A percentile compares a stretch with the other conserved stretches of the same genome.
Evolutionary conservation across 176 grass and related monocot genomes (phyloP).

Genomic region (Poa annua): DNA sequence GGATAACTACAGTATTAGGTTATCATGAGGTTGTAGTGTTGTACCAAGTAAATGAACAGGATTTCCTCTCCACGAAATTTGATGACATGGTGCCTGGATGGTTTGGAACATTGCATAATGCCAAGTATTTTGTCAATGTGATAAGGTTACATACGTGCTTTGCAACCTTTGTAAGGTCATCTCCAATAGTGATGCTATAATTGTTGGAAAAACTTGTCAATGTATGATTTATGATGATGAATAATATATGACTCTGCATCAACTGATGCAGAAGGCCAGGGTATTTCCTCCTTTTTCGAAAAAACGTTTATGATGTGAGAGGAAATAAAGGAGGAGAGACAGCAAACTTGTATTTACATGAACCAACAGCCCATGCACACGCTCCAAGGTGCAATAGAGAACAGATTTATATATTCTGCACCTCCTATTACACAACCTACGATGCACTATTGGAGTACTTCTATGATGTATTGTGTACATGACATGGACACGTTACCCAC

Average conservation of each 20-base stretch:
- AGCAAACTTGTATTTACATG: not conserved
- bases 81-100: not conserved
- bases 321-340: not conserved
- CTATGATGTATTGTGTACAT: not conserved
- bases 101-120: constrained; percentile 27
- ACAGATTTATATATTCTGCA: not conserved
- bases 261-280: no score
- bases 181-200: not conserved
- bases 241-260: no score
- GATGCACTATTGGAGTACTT: not conserved
- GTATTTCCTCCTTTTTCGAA: no score
- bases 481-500: not conserved
- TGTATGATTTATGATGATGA: not conserved
- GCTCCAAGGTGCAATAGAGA: not conserved
- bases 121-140: not conserved
- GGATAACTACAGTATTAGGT: constrained; percentile 61
- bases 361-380: not conserved
- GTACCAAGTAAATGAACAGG: constrained; percentile 3
- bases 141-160: not conserved
- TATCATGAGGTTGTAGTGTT: constrained; percentile 44
- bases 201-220: not conserved
- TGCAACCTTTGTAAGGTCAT: not conserved
- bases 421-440: not conserved
- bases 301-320: not conserved
- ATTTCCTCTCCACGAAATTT: constrained; percentile 9